phyloP scores from a whole-genome alignment of 2,329 filamentous ascomycete species.

The Cladobotryum protrusum region DNA sequence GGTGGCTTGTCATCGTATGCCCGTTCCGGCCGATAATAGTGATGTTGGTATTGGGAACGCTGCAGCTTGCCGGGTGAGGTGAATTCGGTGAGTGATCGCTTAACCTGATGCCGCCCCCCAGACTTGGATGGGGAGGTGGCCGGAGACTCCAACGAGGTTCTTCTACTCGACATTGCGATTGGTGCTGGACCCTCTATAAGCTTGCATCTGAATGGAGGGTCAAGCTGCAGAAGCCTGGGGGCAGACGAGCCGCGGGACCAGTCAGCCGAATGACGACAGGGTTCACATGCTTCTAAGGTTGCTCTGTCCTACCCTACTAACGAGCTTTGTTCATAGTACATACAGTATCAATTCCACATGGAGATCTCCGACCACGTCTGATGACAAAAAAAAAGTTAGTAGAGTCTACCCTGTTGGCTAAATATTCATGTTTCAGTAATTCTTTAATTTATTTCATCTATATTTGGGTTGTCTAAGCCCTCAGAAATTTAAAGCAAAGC shows the following conservation, averaged over 20 bases:
- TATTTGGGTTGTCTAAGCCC: neutral
- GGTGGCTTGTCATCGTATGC: constrained; percentile 24
- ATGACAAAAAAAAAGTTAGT: too few species aligned
- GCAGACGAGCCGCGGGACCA: too few species aligned
- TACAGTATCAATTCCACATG: too few species aligned
- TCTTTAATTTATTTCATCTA: too few species aligned
- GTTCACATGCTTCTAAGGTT: too few species aligned
- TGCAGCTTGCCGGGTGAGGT: constrained; percentile 40
- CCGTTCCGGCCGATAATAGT: constrained; percentile 22
- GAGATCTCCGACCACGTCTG: too few species aligned
- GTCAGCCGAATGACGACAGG: too few species aligned
- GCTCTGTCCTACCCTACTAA: too few species aligned
- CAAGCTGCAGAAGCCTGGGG: too few species aligned
- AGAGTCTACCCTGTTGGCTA: too few species aligned
- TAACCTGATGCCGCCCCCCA: constrained; percentile 44
- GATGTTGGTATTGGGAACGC: constrained; percentile 19
- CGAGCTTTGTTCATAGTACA: too few species aligned
- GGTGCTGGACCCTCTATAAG: constrained; percentile 7
- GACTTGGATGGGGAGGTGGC: constrained; percentile 15
- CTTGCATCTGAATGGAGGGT: neutral
- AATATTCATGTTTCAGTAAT: constrained; percentile 2
- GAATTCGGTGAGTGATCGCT: constrained; percentile 50
- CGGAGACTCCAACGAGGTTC: constrained; percentile 16
- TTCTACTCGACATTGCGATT: constrained; percentile 9
- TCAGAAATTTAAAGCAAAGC: neutral